Evolutionary conservation across 2,329 filamentous ascomycete genomes (phyloP), one percentile per base, ranked within the genome.

Genomic region (Microcera coccophila): DNA sequence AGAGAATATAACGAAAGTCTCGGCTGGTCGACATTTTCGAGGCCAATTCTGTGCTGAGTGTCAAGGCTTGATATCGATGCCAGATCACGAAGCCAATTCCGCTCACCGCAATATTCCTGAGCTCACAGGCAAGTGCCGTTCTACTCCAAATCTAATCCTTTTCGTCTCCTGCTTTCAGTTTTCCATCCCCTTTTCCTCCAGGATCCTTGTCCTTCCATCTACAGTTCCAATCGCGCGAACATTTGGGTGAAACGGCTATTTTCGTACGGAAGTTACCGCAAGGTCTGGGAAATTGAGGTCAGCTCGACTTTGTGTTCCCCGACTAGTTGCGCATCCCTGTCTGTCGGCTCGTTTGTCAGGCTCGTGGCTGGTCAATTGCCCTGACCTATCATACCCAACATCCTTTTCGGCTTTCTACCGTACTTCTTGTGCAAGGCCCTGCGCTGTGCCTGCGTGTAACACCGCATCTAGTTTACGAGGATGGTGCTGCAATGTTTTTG

Each of bases 401-500:
- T n/a, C n/a, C n/a, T n/a, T n/a, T n/a, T n/a, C n/a, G n/a, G n/a
- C n/a, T n/a, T n/a, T n/a, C n/a, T n/a, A n/a, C n/a, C n/a, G n/a
- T n/a, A n/a, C n/a, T n/a, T n/a, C n/a, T n/a, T n/a, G n/a, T n/a
- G n/a, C n/a, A n/a, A n/a, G n/a, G n/a, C n/a, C n/a, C n/a, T n/a
- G n/a, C n/a, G n/a, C n/a, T n/a, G n/a, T n/a, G n/a, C 33, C 17
- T 11, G 33, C 18, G 33, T 35, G 33, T 28, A 38, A 28, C 22
- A 16, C 15, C 20, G 14, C 36, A 29, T 26, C 14, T 14, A 17
- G 21, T 18, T 37, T 37, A 24, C 35, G 19, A 24, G 19, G 5
- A 15, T 11, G n/a, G 21, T 38, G 36, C 20, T 15, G 20, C 36
- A 38, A 35, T 35, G 20, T 26, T 14, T 26, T 39, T 49, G 20